Conservation (phyloP, 805 yeast genomes). For the Lipomyces sp. region DNA sequence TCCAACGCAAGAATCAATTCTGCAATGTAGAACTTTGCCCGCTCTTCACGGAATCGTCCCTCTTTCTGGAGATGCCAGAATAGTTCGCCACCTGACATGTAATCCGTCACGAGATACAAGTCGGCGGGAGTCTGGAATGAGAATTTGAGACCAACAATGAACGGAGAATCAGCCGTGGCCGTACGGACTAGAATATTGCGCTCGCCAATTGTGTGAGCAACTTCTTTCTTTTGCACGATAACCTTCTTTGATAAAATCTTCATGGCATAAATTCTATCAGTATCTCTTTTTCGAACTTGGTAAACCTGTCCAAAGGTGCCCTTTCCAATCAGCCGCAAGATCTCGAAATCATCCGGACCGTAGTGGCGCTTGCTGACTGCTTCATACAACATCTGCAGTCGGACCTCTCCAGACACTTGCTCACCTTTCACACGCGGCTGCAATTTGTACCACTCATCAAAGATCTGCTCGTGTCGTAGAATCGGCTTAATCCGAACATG, state of each 20-base stretch:
- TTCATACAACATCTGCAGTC: constrained; percentile 74
- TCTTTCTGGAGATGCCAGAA: constrained; percentile 97
- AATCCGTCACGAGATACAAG: constrained; percentile 91
- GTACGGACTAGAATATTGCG: constrained; percentile 93
- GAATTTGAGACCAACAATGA: constrained; percentile 93
- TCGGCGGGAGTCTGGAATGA: constrained; percentile 95
- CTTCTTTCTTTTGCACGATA: constrained; percentile 94
- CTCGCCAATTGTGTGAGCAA: constrained; percentile 98
- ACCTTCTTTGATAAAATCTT: constrained; percentile 92
- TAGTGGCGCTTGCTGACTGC: constrained; percentile 72
- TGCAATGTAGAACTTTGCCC: constrained; percentile 97
- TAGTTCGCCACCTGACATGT: constrained; percentile 97
- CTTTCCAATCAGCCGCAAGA: constrained; percentile 85
- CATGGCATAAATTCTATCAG: constrained; percentile 94
- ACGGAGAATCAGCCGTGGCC: constrained; percentile 84
- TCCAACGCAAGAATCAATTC: constrained; percentile 92
- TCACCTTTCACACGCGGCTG: constrained; percentile 77
- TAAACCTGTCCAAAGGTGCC: constrained; percentile 98
- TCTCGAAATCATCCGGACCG: constrained; percentile 95
- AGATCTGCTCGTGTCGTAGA: constrained; percentile 47
- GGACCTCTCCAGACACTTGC: constrained; percentile 75
- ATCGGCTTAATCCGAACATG: constrained; percentile 76
- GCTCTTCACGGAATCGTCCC: constrained; percentile 87
- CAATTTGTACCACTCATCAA: constrained; percentile 75
- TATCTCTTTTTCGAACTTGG: constrained; percentile 91